These are phyloP conservation scores for Ehretia macrophylla DNA, from an alignment of 257 asterid species.

Conservation along the genomic window DNA sequence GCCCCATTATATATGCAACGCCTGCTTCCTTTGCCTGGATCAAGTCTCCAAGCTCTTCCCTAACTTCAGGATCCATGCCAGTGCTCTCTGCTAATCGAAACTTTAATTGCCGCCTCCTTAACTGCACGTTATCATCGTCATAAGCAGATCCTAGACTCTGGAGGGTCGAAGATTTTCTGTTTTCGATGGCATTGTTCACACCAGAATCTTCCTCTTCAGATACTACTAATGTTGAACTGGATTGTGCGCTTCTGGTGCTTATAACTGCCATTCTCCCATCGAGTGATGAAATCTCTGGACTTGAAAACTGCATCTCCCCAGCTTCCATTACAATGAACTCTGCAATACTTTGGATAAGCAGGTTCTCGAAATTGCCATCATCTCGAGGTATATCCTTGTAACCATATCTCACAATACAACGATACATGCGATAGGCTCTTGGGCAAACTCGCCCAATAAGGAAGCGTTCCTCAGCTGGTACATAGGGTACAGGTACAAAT, in stretches of 20 bases:
- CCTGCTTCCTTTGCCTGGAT: constrained; percentile 49
- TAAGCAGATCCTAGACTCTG: constrained; percentile 64
- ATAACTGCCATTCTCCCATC: constrained; percentile 97
- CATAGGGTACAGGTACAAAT: constrained; percentile 18
- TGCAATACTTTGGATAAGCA: constrained; percentile 15
- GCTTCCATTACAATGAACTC: constrained; percentile 63
- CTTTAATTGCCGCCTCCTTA: constrained; percentile 67
- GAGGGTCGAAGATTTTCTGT: constrained; percentile 67
- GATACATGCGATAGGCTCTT: constrained; percentile 10
- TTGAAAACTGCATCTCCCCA: constrained; percentile 62
- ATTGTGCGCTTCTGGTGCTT: constrained; percentile 44
- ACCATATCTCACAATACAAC: constrained; percentile 21
- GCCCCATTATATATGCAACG: constrained; percentile 36
- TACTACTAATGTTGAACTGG: constrained; percentile 38
- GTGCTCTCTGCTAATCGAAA: constrained; percentile 57
- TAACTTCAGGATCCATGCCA: constrained; percentile 54
- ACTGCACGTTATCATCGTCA: constrained; percentile 67
- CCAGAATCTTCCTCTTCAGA: constrained; percentile 32
- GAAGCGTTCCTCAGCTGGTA: constrained; percentile 17
- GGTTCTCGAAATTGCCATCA: constrained; percentile 14
- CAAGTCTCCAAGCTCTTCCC: constrained; percentile 78
- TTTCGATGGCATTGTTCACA: constrained; percentile 37
- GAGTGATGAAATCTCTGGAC: constrained; percentile 56
- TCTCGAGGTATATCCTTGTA: constrained; percentile 13
- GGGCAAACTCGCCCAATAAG: constrained; percentile 20